Evolutionary conservation across 495 filamentous ascomycete genomes (phyloP).

Genomic region (Aspergillus nanangensis): DNA sequence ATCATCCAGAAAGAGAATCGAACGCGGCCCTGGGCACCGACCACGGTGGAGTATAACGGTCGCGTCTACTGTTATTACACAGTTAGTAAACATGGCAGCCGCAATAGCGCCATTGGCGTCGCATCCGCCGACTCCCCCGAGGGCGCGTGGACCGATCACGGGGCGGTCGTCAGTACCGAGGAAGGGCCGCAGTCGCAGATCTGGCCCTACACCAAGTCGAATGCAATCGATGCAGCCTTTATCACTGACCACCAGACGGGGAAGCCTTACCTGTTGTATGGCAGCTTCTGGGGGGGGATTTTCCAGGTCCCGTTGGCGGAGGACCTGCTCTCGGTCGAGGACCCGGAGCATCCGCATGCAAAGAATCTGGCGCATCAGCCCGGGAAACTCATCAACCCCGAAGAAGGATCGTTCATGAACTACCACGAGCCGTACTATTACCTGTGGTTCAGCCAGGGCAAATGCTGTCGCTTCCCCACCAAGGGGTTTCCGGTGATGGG

Average conservation of each 20-base stretch:
- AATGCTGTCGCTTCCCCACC: conserved; percentile 57
- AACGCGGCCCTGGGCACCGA: conserved; percentile 55
- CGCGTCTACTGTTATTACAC: conserved; percentile 73
- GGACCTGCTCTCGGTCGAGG: conserved; percentile 34
- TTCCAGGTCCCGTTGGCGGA: conserved; percentile 56
- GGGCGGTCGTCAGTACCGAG: conserved; percentile 38
- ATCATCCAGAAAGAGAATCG: conserved; percentile 33
- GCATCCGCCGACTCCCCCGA: conserved; percentile 56
- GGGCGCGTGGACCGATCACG: conserved; percentile 53
- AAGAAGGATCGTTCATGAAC: conserved; percentile 61
- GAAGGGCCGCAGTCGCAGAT: conserved; percentile 35
- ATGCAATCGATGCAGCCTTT: conserved; percentile 70
- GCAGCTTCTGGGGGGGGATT: conserved; percentile 70
- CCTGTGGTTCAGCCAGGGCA: conserved; percentile 63
- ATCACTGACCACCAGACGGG: conserved; percentile 40
- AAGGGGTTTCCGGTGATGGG: conserved; percentile 45
- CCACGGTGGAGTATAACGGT: conserved; percentile 49
- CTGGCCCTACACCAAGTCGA: conserved; percentile 51
- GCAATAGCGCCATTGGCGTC: conserved; percentile 63
- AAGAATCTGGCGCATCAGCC: conserved; percentile 41
- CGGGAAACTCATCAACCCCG: conserved; percentile 30
- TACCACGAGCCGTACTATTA: conserved; percentile 60
- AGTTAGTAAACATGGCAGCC: conserved; percentile 57
- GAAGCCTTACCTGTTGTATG: conserved; percentile 58
- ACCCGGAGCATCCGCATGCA: conserved; percentile 37